Evolutionary conservation across 768 basidiomycete genomes (phyloP).

Genomic region (Naganishia antarctica): DNA sequence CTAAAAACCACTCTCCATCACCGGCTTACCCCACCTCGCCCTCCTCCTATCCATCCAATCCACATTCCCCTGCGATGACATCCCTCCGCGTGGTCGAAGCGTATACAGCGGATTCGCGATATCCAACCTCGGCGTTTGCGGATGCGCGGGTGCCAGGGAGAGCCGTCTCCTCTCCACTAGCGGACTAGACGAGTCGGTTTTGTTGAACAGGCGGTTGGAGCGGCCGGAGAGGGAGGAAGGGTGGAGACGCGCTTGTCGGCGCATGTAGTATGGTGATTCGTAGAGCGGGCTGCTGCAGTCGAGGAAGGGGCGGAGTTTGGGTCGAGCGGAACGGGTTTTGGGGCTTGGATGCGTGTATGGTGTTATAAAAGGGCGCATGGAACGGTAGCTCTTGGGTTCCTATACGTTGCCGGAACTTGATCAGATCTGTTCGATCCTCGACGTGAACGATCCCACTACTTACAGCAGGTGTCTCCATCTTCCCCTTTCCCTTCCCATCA

Average conservation of each 20-base stretch:
- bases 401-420: background rate
- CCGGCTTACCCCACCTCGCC: background rate
- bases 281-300: slow-evolving; percentile 14
- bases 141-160: background rate
- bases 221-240: background rate
- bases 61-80: background rate
- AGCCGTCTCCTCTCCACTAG: slow-evolving; percentile 4
- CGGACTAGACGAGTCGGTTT: slow-evolving; percentile 6
- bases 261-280: slow-evolving; percentile 7
- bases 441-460: background rate
- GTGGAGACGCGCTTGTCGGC: background rate
- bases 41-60: slow-evolving; percentile 8
- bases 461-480: slow-evolving; percentile 6
- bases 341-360: background rate
- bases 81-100: background rate
- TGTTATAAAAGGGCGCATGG: background rate
- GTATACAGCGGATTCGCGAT: slow-evolving; percentile 16
- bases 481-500: slow-evolving; percentile 1
- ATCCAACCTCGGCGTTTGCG: slow-evolving; percentile 9
- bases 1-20: slow-evolving; percentile 12
- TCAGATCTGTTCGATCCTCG: background rate
- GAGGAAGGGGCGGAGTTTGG: background rate
- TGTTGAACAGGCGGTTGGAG: background rate
- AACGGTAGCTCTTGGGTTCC: slow-evolving; percentile 11
- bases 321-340: background rate